phyloP scores from a whole-genome alignment of 495 filamentous ascomycete genomes.

The Tuber microsphaerosporum region DNA sequence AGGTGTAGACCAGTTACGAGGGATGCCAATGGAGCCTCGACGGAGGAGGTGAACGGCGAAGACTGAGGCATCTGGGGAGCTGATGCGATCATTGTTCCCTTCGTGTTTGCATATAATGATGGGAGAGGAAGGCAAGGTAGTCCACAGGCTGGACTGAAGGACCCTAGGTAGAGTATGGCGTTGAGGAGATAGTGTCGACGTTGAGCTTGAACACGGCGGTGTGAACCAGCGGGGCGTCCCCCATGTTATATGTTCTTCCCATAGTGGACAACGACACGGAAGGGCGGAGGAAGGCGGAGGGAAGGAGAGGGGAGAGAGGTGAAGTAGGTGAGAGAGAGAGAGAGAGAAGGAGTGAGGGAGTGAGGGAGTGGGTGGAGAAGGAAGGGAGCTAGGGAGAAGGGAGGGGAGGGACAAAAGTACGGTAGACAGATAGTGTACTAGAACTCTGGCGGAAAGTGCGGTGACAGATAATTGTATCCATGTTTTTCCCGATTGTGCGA shows the following conservation, averaged over 20 bases:
- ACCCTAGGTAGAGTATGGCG: not conserved
- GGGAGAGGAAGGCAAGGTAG: not conserved
- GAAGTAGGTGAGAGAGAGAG: not conserved
- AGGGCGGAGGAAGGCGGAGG: not conserved
- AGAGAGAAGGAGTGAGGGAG: not conserved
- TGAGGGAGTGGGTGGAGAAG: not conserved
- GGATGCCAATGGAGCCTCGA: slow-evolving; percentile 35
- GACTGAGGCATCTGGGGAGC: slow-evolving; percentile 27
- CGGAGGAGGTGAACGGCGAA: slow-evolving; percentile 37
- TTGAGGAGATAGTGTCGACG: not conserved
- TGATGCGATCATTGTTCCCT: slow-evolving; percentile 35
- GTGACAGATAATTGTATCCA: slow-evolving; percentile 35
- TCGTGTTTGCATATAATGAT: slow-evolving; percentile 17
- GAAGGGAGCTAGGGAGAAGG: not conserved
- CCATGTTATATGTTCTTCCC: slow-evolving; percentile 4
- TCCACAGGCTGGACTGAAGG: not conserved
- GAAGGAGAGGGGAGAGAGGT: not conserved
- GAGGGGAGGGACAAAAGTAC: not conserved
- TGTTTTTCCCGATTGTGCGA: slow-evolving; percentile 35
- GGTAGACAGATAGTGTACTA: not conserved
- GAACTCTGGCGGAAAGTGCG: slow-evolving; percentile 28
- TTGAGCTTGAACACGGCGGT: not conserved
- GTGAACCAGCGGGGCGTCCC: not conserved
- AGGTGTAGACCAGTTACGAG: slow-evolving; percentile 33
- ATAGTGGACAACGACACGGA: not conserved